Evolutionary conservation across 192 early-diverging fungal genomes (phyloP).

Genomic region (Backusella australiensis): DNA sequence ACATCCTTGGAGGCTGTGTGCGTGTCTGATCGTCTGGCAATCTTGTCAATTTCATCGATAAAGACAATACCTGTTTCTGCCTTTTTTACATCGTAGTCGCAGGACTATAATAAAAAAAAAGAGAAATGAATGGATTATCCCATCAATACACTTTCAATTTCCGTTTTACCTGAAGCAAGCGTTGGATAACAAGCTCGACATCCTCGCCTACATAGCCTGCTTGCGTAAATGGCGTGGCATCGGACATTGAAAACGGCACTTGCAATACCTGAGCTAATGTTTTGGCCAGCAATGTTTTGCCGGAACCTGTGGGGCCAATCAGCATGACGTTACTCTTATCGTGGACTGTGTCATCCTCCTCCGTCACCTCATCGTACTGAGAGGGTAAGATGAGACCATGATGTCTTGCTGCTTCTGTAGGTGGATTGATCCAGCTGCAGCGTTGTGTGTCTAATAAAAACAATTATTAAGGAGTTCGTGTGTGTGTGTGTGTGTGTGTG

Average conservation of each 20-base stretch:
- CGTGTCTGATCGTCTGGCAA: constrained; percentile 74
- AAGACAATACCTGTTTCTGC: constrained; percentile 88
- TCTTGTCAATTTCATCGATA: constrained; percentile 94
- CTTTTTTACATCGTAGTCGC: constrained; percentile 82
- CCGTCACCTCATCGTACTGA: neutral
- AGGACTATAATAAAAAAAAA: constrained; percentile 42
- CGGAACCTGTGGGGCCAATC: constrained; percentile 84
- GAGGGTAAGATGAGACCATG: neutral
- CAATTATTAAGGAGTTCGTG: neutral
- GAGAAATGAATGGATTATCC: no score
- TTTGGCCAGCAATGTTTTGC: constrained; percentile 78
- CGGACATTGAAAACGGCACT: constrained; percentile 87
- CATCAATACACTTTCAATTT: neutral
- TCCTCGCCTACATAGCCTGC: constrained; percentile 93
- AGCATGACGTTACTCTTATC: constrained; percentile 92
- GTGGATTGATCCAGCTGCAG: constrained; percentile 33
- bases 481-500: neutral
- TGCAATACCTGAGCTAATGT: constrained; percentile 81
- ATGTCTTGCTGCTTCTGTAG: constrained; percentile 17
- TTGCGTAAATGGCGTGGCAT: constrained; percentile 90
- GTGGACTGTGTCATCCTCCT: constrained; percentile 48
- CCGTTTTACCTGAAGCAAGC: constrained; percentile 65
- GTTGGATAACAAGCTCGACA: constrained; percentile 82
- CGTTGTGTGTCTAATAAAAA: constrained; percentile 7
- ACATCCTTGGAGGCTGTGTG: constrained; percentile 79